Evolutionary conservation across 345 rosid species (phyloP).

Genomic region (Raphanus sativus): DNA sequence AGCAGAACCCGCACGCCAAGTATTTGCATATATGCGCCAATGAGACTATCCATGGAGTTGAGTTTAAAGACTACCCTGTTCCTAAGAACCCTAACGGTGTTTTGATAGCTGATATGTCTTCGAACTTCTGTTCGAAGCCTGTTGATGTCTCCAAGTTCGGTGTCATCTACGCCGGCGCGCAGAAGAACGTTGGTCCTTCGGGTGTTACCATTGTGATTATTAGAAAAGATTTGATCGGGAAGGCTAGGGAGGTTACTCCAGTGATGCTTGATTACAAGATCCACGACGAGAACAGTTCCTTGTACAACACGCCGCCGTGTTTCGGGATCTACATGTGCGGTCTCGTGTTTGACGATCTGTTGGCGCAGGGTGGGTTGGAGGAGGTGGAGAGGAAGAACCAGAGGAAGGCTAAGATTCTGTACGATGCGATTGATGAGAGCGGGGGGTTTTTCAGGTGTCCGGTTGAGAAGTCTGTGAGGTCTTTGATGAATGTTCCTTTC

Average conservation of each 20-base stretch:
- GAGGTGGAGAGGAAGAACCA: background rate
- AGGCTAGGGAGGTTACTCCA: background rate
- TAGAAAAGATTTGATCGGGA: background rate
- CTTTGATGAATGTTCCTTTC: conserved; percentile 1
- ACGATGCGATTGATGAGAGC: background rate
- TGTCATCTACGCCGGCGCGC: background rate
- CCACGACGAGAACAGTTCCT: background rate
- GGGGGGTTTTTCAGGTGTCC: background rate
- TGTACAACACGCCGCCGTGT: background rate
- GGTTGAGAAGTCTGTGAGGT: background rate
- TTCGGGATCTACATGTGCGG: background rate
- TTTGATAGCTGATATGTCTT: background rate
- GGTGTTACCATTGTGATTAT: background rate
- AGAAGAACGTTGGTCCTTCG: background rate
- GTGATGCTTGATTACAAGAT: background rate
- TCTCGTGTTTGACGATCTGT: background rate
- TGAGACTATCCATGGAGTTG: background rate
- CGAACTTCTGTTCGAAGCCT: background rate
- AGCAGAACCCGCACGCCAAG: background rate
- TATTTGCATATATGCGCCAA: background rate
- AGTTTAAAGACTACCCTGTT: background rate
- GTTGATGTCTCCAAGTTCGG: background rate
- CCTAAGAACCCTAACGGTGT: background rate
- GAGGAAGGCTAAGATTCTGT: background rate
- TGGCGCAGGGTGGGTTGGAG: background rate